Base-by-base conservation (phyloP, 768 basidiomycete genomes). In the Naganishia vishniacii region DNA sequence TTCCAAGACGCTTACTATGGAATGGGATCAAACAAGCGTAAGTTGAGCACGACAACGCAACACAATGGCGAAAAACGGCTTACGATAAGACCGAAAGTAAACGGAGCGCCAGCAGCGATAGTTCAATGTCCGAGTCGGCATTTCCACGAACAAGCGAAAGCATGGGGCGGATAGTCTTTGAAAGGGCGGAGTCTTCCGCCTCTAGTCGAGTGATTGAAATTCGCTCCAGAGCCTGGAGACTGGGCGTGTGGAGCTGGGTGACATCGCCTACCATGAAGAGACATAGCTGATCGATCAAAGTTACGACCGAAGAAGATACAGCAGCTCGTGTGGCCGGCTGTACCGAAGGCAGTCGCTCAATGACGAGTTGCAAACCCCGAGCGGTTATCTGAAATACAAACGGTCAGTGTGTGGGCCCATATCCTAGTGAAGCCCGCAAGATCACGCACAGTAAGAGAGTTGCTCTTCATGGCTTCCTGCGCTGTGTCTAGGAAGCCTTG, bases 1-100 rank as follows among this genome's bases (percentile, higher is more conserved):
- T 90, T 0, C 89, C 91, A 23, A 97, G 82, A 48, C 86, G 85
- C 20, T 81, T 74, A 20, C 91, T 94, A 70, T 16, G 47, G 37
- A 47, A 45, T 66, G 2, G 23, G 42, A 31, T 8, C 2, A 42
- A 20, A 28, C 7, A 47, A 15, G 28, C 25, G 20, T 37, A 6
- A 23, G 53, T 4, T 7, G 18, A 60, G 5, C 42, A 18, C 18
- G 40, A 48, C 66, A 64, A 58, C 34, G 34, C 29, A 32, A 8
- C 8, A 7, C 3, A 13, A 45, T 31, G 25, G 2, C 31, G 46
- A 25, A 37, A 48, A 61, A 53, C 4, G 2, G 81, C 83, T 32
- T 73, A 91, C 87, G 84, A 80, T 62, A 91, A 80, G 34, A 84
- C 80, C 4, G 83, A 75, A 31, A 92, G 73, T 1, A 85, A 81